Evolutionary conservation across 2,329 filamentous ascomycete genomes (phyloP).

Genomic region (Bimuria novae-zelandiae): DNA sequence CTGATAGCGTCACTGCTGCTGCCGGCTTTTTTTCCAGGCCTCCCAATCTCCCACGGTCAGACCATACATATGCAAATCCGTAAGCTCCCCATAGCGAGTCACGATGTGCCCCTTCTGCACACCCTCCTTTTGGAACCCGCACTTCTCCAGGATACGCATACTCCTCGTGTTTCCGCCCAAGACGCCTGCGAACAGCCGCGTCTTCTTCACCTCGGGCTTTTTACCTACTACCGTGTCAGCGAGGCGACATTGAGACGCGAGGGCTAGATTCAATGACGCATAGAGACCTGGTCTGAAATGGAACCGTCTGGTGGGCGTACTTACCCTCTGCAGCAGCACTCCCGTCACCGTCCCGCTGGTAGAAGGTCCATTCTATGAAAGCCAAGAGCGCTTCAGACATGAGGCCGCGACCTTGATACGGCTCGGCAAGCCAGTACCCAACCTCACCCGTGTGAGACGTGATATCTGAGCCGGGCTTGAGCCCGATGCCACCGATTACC

Average conservation of each 20-base stretch:
- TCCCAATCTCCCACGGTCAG: slow-evolving; percentile 40
- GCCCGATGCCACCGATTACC: slow-evolving; percentile 45
- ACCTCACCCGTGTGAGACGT: slow-evolving; percentile 45
- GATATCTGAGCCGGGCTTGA: slow-evolving; percentile 43
- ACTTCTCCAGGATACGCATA: slow-evolving; percentile 43
- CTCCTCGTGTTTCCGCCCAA: slow-evolving; percentile 42
- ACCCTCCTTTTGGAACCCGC: slow-evolving; percentile 46
- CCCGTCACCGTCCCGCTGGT: slow-evolving; percentile 7
- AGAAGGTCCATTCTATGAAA: slow-evolving; percentile 44
- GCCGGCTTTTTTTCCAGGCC: slow-evolving; percentile 14
- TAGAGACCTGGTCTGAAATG: too few relatives aligned
- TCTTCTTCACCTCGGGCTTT: slow-evolving; percentile 28
- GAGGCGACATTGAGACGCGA: too few relatives aligned
- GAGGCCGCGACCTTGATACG: slow-evolving; percentile 42
- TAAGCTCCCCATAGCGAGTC: slow-evolving; percentile 40
- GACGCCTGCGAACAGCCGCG: slow-evolving; percentile 36
- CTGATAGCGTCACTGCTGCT: too few relatives aligned
- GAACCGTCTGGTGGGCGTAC: too few relatives aligned
- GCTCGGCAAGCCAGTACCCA: slow-evolving; percentile 50
- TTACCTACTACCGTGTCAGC: too few relatives aligned
- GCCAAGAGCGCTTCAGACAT: slow-evolving; percentile 39
- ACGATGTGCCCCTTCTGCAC: slow-evolving; percentile 37
- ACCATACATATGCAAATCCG: slow-evolving; percentile 42
- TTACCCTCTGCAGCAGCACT: background rate
- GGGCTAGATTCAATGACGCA: too few relatives aligned